Percentiles rank a stretch among this genome's conserved stretches.
phyloP scores from a whole-genome alignment of 2,329 filamentous ascomycete species.

The Pestalotiopsis sp. region DNA sequence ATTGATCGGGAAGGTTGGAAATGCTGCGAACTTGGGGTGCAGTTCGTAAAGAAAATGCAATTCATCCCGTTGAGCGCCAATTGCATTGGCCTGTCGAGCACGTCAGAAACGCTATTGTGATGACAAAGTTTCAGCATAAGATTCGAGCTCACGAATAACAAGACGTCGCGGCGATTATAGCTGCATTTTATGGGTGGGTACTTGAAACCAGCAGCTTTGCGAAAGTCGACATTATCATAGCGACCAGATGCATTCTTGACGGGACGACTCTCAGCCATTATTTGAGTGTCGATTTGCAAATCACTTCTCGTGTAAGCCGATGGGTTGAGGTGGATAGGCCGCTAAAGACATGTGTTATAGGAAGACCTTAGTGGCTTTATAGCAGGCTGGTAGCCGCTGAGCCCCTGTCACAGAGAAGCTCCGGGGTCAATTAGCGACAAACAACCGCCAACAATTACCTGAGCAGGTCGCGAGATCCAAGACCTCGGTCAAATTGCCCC shows the following conservation, averaged over 20 bases:
- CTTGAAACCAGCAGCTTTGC: constrained; percentile 38
- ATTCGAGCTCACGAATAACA: constrained; percentile 36
- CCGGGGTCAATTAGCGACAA: neutral
- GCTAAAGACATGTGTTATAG: too few species aligned
- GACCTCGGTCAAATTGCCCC: neutral
- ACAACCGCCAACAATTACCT: neutral
- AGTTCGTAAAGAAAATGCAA: constrained; percentile 47
- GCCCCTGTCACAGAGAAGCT: neutral
- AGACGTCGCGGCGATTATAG: constrained; percentile 44
- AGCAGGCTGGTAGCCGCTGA: neutral
- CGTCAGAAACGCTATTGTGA: neutral
- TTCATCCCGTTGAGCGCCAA: constrained; percentile 39
- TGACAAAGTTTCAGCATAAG: neutral
- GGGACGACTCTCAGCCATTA: constrained; percentile 28
- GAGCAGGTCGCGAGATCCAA: neutral
- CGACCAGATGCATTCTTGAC: constrained; percentile 39
- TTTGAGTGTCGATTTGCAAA: neutral
- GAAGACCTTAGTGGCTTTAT: neutral
- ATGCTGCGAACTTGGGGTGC: constrained; percentile 44
- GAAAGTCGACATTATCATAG: constrained; percentile 44
- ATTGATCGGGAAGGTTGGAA: constrained; percentile 50
- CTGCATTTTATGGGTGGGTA: constrained; percentile 27
- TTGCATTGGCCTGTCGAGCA: constrained; percentile 37
- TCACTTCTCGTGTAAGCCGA: neutral
- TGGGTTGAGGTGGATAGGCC: neutral